Evolutionary conservation across 768 basidiomycete species (phyloP).

Genomic region (Russula abietina): DNA sequence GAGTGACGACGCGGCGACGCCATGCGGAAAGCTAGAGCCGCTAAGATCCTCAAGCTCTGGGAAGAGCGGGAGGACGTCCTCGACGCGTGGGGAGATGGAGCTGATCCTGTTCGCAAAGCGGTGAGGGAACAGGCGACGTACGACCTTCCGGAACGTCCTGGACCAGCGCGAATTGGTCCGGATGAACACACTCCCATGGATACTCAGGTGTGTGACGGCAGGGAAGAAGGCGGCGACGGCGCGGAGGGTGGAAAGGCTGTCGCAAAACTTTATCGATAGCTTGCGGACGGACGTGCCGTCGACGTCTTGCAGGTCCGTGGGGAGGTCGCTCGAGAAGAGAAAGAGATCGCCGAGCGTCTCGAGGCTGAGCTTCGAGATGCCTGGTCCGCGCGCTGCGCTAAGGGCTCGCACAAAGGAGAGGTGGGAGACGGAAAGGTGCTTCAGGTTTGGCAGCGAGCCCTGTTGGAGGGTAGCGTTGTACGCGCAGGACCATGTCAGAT

Average conservation of each 20-base stretch:
- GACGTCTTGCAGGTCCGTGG: constrained; percentile 14
- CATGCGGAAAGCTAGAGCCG: constrained; percentile 17
- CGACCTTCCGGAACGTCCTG: constrained; percentile 5
- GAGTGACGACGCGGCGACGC: constrained; percentile 15
- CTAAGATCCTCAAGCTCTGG: constrained; percentile 22
- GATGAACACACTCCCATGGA: constrained; percentile 17
- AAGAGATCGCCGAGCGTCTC: constrained; percentile 22
- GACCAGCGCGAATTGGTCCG: constrained; percentile 15
- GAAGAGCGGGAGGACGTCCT: constrained; percentile 22
- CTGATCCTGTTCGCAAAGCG: constrained; percentile 16
- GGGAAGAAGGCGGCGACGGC: constrained; percentile 20
- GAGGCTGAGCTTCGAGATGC: constrained; percentile 1
- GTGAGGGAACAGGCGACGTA: constrained; percentile 10
- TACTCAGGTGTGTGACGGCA: constrained; percentile 19
- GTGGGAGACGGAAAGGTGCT: constrained; percentile 21
- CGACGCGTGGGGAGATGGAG: constrained; percentile 16
- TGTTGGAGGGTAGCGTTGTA: constrained; percentile 9
- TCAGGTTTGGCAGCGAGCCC: constrained; percentile 14
- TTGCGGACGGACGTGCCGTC: constrained; percentile 16
- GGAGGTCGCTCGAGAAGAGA: constrained; percentile 21
- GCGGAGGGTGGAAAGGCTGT: constrained; percentile 19
- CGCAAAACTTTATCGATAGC: constrained; percentile 22
- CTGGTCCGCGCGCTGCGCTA: constrained; percentile 12
- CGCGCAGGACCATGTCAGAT: constrained; percentile 17
- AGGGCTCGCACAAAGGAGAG: constrained; percentile 21